Base-by-base conservation (phyloP, 495 filamentous ascomycete genomes). In the Daldinia bambusicola region DNA sequence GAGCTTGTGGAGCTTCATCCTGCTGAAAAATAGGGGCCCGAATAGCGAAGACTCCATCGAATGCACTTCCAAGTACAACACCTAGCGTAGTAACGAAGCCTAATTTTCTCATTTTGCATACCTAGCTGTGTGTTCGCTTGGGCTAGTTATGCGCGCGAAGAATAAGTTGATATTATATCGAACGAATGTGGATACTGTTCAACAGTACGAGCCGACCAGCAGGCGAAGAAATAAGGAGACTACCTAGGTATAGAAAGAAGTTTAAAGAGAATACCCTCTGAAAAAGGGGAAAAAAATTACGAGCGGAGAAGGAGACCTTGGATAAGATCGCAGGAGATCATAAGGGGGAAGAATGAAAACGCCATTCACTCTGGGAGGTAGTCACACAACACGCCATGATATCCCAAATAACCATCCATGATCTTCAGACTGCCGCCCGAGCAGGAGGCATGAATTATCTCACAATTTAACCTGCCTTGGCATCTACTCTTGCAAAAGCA, bases 121-220 rank as follows among this genome's bases (percentile, higher is more conserved):
- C 41, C 41, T 45, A 45, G 8, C 41, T 6, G 7, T 16, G 41
- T 45, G 9, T 45, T 43, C 5, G 0, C 14, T 8, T 5, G 7
- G 14, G 1, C n/a, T 14, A 13, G 22, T 26, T 38, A 52, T 14
- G 12, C 63, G 51, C 61, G 69, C 20, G 26, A 60, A 36, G 18
- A 67, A 56, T 58, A 53, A 63, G 57, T n/a, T 38, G 40, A 34
- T 34, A 55, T 18, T 66, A 40, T 20, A 3, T 32, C 45, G 59
- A 72, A 69, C 66, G 70, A 74, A 61, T 30, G 67, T 55, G 66
- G 55, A 59, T 55, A 75, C 75, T 72, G 72, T 63, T 71, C 75
- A 75, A 66, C 72, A 77, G 75, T 75, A 40, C 8, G 55, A 61
- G 60, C 72, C 72, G 74, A 72, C 74, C 74, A 61, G 74, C 74